Percentiles rank a stretch among this genome's conserved stretches.
Evolutionary conservation across 2,329 filamentous ascomycete species (phyloP).

Genomic region (Cladosporium austrohemisphaericum): DNA sequence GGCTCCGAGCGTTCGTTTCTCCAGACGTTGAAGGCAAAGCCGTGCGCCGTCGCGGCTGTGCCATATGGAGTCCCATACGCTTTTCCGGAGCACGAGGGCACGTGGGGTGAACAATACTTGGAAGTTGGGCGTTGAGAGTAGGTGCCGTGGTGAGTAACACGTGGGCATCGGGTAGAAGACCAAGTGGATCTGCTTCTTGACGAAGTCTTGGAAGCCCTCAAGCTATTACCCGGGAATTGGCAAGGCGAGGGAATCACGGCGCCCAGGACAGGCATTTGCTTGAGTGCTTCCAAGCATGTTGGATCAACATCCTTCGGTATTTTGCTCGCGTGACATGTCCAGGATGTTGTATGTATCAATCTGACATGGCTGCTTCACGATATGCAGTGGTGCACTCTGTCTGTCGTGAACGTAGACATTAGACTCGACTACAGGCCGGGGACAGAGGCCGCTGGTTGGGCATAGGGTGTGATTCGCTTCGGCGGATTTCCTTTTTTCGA

Average conservation of each 20-base stretch:
- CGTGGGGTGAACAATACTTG: too few relatives aligned
- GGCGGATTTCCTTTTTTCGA: constrained; percentile 3
- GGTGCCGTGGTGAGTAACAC: not conserved
- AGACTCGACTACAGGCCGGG: not conserved
- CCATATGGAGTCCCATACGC: not conserved
- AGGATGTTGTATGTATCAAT: too few relatives aligned
- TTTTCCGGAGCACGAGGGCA: not conserved
- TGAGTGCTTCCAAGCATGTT: not conserved
- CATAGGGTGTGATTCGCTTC: constrained; percentile 1
- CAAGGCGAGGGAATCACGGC: not conserved
- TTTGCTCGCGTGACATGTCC: constrained; percentile 5
- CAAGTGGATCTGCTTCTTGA: constrained; percentile 3
- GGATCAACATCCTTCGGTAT: not conserved
- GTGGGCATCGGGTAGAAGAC: not conserved
- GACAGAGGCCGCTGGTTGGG: not conserved
- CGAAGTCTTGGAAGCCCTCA: constrained; percentile 7
- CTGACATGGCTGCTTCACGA: too few relatives aligned
- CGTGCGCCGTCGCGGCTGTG: not conserved
- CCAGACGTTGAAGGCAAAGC: not conserved
- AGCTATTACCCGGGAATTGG: constrained; percentile 12
- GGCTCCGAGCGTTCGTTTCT: not conserved
- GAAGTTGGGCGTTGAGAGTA: not conserved
- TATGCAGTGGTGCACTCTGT: too few relatives aligned
- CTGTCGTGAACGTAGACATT: not conserved
- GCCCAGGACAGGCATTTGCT: not conserved